Evolutionary conservation across 2,329 filamentous ascomycete species (phyloP).

Genomic region (Colletotrichum euphorbiae): DNA sequence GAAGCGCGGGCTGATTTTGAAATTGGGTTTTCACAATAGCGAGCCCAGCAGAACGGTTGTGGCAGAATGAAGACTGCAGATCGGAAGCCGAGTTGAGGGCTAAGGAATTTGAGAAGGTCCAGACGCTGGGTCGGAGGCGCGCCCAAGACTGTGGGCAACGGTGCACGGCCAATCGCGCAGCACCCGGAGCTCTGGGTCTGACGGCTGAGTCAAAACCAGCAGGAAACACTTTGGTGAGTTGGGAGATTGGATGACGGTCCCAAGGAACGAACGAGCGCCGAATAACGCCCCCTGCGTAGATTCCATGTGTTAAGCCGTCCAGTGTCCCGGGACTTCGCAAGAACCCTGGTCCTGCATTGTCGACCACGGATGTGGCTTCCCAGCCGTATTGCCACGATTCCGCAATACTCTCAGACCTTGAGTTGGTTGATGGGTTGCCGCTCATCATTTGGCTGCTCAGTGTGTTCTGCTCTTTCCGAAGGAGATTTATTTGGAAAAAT

Average conservation of each 20-base stretch:
- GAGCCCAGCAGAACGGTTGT: too few species aligned
- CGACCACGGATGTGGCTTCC: neutral
- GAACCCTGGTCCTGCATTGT: neutral
- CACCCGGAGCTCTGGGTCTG: conserved; percentile 26
- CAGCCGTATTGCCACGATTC: neutral
- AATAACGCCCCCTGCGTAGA: conserved; percentile 6
- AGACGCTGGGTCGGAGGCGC: too few species aligned
- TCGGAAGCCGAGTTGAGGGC: neutral
- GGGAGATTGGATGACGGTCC: conserved; percentile 34
- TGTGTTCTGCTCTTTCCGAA: too few species aligned
- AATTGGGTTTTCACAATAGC: too few species aligned
- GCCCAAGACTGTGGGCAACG: conserved; percentile 33
- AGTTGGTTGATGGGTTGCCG: neutral
- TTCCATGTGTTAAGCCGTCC: neutral
- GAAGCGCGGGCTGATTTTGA: too few species aligned
- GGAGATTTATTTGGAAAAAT: too few species aligned
- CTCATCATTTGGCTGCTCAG: neutral
- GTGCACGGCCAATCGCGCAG: conserved; percentile 4
- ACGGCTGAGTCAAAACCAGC: conserved; percentile 28
- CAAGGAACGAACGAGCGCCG: conserved; percentile 33
- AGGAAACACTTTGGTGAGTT: conserved; percentile 8
- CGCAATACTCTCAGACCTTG: conserved; percentile 5
- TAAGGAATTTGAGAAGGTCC: neutral
- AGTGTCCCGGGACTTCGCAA: conserved; percentile 1
- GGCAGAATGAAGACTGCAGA: conserved; percentile 13